Conservation (phyloP, 768 basidiomycete genomes). For the Phanerodontia chrysosporium region DNA sequence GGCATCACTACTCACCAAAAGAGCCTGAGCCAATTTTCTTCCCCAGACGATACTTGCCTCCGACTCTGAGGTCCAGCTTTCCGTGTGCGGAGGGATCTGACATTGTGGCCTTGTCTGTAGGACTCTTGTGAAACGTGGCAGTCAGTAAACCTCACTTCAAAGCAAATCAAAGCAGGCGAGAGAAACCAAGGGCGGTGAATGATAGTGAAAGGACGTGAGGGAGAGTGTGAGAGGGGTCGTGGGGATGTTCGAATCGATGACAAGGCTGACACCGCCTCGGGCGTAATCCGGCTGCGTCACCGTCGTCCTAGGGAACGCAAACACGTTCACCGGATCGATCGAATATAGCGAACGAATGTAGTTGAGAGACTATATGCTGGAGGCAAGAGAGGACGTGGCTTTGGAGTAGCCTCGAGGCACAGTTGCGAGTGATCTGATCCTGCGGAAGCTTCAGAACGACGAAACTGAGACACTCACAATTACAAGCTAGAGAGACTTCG, state of each 20-base stretch:
- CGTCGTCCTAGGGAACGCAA: not conserved
- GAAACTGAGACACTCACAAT: not conserved
- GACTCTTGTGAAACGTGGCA: not conserved
- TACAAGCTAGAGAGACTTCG: not conserved
- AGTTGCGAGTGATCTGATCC: constrained; percentile 3
- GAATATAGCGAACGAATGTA: not conserved
- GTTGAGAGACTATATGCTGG: not conserved
- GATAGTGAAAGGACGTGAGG: not conserved
- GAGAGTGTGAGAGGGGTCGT: not conserved
- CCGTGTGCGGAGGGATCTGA: constrained; percentile 60
- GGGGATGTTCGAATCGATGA: constrained; percentile 1
- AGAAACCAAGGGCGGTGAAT: not conserved
- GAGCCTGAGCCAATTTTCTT: constrained; percentile 99
- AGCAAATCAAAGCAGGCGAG: not conserved
- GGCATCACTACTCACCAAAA: constrained; percentile 64
- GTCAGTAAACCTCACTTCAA: not conserved
- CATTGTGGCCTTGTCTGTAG: constrained; percentile 39
- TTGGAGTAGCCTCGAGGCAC: constrained; percentile 6
- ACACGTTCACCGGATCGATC: not conserved
- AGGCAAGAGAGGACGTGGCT: not conserved
- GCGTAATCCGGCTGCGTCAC: not conserved
- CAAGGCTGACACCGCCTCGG: not conserved
- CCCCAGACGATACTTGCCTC: constrained; percentile 95
- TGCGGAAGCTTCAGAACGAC: not conserved
- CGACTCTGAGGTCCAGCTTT: constrained; percentile 82